Conservation (phyloP, 2,329 filamentous ascomycete genomes). For the Geosmithia putterillii region DNA sequence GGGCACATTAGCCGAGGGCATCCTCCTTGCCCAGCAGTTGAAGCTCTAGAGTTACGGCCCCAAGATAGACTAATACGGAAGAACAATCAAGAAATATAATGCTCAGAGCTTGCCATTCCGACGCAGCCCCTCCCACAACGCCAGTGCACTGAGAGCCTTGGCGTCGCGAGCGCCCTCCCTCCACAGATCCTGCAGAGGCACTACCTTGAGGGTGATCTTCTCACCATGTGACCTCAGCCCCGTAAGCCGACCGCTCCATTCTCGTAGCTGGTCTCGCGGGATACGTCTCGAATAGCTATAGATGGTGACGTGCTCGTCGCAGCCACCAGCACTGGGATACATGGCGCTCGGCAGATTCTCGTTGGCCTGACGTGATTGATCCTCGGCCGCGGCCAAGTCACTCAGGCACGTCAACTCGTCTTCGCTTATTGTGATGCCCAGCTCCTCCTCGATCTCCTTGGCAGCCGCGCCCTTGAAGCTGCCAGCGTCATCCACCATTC, state of each 20-base stretch:
- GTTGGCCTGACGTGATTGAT: constrained; percentile 6
- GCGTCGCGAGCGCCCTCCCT: constrained; percentile 42
- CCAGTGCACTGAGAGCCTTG: constrained; percentile 46
- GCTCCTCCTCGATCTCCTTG: constrained; percentile 48
- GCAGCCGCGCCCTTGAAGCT: constrained; percentile 46
- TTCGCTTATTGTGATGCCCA: constrained; percentile 38
- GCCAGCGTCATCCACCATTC: constrained; percentile 42
- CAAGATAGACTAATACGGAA: not conserved
- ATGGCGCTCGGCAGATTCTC: constrained; percentile 33
- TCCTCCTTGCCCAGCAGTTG: constrained; percentile 55
- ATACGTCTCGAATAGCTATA: constrained; percentile 44
- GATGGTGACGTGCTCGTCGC: constrained; percentile 47
- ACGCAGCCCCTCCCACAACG: constrained; percentile 44
- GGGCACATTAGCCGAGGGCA: constrained; percentile 65
- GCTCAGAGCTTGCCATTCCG: constrained; percentile 28
- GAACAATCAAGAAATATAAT: not conserved
- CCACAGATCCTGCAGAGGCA: constrained; percentile 45
- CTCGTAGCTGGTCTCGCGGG: constrained; percentile 31
- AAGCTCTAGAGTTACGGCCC: constrained; percentile 18
- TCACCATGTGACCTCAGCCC: constrained; percentile 46
- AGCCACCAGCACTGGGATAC: constrained; percentile 46
- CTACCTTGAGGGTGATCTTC: constrained; percentile 48
- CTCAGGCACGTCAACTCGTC: constrained; percentile 36
- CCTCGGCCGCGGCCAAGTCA: constrained; percentile 27
- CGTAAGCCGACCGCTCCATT: constrained; percentile 46